phyloP scores from a whole-genome alignment of 768 basidiomycete genomes.

The Collybia sp. region DNA sequence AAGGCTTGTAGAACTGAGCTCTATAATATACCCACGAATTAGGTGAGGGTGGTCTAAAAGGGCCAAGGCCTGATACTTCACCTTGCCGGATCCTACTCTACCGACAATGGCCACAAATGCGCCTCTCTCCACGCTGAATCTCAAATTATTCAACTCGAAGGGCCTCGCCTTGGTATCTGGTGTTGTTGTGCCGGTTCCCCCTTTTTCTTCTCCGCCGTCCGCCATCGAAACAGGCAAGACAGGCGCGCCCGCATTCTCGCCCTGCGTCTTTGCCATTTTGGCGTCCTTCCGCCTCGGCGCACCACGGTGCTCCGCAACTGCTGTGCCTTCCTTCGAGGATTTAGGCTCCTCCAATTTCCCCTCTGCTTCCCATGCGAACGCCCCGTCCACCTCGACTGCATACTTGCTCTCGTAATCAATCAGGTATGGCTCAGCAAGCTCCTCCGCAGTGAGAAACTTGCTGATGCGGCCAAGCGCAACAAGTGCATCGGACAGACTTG shows the following conservation, averaged over 20 bases:
- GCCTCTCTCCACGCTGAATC: constrained; percentile 44
- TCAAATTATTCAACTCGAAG: constrained; percentile 44
- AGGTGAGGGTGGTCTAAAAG: background rate
- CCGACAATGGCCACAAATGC: constrained; percentile 73
- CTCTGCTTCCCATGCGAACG: constrained; percentile 47
- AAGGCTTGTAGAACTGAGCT: constrained; percentile 52
- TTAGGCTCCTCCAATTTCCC: constrained; percentile 13
- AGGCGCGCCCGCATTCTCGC: constrained; percentile 12
- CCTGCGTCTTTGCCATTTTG: constrained; percentile 11
- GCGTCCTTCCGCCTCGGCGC: constrained; percentile 9
- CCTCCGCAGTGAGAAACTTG: constrained; percentile 49
- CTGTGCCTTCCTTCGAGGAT: constrained; percentile 4
- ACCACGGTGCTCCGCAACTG: constrained; percentile 7
- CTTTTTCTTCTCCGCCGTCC: background rate
- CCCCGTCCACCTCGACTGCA: constrained; percentile 45
- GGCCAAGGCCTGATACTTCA: constrained; percentile 13
- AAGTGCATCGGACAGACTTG: constrained; percentile 40
- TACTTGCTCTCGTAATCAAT: constrained; percentile 31
- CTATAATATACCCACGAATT: constrained; percentile 20
- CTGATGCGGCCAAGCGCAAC: constrained; percentile 46
- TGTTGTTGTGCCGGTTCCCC: constrained; percentile 13
- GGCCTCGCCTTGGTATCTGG: constrained; percentile 30
- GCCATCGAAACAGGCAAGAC: constrained; percentile 15
- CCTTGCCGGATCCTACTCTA: constrained; percentile 70
- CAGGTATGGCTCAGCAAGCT: constrained; percentile 39